phyloP scores from a whole-genome alignment of 2,329 filamentous ascomycete species.

The Stagonosporopsis rhizophila region DNA sequence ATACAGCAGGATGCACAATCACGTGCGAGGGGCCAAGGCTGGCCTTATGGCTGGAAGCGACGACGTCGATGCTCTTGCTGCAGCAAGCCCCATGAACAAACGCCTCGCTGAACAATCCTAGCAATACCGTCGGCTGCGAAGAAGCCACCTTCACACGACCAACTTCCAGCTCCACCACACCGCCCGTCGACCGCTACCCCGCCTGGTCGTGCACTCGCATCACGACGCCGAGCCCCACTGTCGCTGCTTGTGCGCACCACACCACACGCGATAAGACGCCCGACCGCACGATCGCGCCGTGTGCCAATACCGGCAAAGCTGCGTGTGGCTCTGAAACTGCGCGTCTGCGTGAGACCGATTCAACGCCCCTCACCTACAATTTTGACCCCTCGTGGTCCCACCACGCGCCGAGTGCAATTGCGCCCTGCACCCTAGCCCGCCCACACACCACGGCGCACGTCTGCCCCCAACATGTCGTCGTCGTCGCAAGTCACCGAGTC shows the following conservation, averaged over 20 bases:
- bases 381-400: conserved; percentile 37
- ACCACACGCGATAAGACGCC: conserved; percentile 14
- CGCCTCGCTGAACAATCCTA: background rate
- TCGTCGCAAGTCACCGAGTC: conserved; percentile 74
- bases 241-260: conserved; percentile 14
- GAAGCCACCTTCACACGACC: background rate
- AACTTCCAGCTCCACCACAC: background rate
- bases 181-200: conserved; percentile 16
- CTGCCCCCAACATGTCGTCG: conserved; percentile 57
- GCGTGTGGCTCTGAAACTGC: conserved; percentile 3
- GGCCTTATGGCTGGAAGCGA: conserved; percentile 14
- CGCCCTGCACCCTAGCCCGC: conserved; percentile 28
- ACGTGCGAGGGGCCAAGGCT: conserved; percentile 16
- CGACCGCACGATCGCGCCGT: background rate
- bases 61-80: conserved; percentile 4
- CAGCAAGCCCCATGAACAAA: conserved; percentile 1
- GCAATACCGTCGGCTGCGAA: background rate
- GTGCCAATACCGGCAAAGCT: background rate
- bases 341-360: conserved; percentile 11
- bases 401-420: conserved; percentile 27
- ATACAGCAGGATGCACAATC: background rate
- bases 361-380: conserved; percentile 38
- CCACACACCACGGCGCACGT: conserved; percentile 25
- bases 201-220: conserved; percentile 11
- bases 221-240: conserved; percentile 19